These are phyloP conservation scores for Sugiyamaella chiloensis DNA, from an alignment of 805 yeast genomes.

Conservation along the genomic window DNA sequence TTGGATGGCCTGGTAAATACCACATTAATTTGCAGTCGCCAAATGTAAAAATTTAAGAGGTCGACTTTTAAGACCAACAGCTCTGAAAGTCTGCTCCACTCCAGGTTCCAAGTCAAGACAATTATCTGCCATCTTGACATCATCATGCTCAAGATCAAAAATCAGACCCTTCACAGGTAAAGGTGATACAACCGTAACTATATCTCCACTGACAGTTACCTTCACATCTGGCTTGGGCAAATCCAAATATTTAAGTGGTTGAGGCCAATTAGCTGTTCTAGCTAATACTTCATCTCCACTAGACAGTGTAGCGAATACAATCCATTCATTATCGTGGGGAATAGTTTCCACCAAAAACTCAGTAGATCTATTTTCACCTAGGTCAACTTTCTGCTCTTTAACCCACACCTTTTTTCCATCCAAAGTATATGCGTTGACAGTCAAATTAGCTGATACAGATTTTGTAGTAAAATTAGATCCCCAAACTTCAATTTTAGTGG, in stretches of 20 bases:
- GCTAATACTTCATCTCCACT: conserved; percentile 27
- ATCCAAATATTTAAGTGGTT: conserved; percentile 40
- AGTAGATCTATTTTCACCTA: conserved; percentile 1
- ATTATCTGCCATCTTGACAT: conserved; percentile 12
- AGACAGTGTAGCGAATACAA: conserved; percentile 15
- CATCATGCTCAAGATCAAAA: conserved; percentile 12
- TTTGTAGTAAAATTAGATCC: conserved; percentile 7
- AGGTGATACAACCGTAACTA: conserved; percentile 6
- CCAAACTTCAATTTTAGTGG: conserved; percentile 4
- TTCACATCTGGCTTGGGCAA: conserved; percentile 26
- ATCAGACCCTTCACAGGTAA: conserved; percentile 11
- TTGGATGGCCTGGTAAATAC: no score
- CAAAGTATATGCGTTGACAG: conserved; percentile 1
- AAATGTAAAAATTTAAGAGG: conserved; percentile 4
- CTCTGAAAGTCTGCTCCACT: conserved; percentile 17
- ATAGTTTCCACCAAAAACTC: neutral
- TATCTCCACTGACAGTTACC: conserved; percentile 1
- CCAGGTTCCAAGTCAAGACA: conserved; percentile 12
- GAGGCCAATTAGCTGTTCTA: conserved; percentile 47
- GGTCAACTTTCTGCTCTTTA: neutral
- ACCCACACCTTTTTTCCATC: conserved; percentile 5
- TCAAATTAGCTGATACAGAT: neutral
- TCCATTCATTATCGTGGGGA: neutral
- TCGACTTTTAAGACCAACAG: conserved; percentile 10
- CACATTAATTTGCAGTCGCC: conserved; percentile 1